Conservation (phyloP, 257 asterid species). For the Rauvolfia tetraphylla region DNA sequence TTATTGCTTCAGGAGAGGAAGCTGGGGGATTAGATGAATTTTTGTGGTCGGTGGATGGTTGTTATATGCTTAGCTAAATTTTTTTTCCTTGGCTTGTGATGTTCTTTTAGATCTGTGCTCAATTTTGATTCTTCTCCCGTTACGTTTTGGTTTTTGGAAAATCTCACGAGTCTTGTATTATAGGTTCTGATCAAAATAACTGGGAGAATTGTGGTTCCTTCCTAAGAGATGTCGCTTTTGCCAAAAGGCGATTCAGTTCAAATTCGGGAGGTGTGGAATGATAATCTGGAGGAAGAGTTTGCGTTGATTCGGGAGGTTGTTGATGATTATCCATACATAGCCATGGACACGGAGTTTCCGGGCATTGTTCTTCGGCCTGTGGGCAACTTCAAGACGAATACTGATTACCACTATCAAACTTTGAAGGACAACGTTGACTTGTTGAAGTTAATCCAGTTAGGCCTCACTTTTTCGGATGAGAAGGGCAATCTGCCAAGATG, state of each 20-base stretch:
- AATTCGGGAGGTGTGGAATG: conserved; percentile 74
- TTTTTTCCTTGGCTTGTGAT: too few species aligned
- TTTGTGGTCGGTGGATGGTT: too few species aligned
- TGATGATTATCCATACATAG: conserved; percentile 61
- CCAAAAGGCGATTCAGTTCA: conserved; percentile 60
- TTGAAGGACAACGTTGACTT: conserved; percentile 67
- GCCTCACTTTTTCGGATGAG: conserved; percentile 65
- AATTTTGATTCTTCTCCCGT: too few species aligned
- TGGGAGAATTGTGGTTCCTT: conserved; percentile 12
- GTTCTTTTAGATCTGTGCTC: too few species aligned
- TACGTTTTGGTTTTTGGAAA: conserved; percentile 10
- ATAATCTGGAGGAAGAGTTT: conserved; percentile 65
- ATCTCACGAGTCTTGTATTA: neutral
- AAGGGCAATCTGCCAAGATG: conserved; percentile 64
- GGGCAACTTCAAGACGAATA: conserved; percentile 51
- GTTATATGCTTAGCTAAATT: too few species aligned
- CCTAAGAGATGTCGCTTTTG: conserved; percentile 52
- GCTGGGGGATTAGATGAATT: too few species aligned
- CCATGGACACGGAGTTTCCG: conserved; percentile 83
- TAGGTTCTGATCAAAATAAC: neutral
- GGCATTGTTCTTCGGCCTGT: conserved; percentile 61
- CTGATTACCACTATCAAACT: conserved; percentile 57
- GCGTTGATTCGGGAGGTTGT: conserved; percentile 55
- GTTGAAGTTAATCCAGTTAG: conserved; percentile 68
- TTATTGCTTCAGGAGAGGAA: too few species aligned